Evolutionary conservation across 768 basidiomycete species (phyloP).

Genomic region (Boletales sp.): DNA sequence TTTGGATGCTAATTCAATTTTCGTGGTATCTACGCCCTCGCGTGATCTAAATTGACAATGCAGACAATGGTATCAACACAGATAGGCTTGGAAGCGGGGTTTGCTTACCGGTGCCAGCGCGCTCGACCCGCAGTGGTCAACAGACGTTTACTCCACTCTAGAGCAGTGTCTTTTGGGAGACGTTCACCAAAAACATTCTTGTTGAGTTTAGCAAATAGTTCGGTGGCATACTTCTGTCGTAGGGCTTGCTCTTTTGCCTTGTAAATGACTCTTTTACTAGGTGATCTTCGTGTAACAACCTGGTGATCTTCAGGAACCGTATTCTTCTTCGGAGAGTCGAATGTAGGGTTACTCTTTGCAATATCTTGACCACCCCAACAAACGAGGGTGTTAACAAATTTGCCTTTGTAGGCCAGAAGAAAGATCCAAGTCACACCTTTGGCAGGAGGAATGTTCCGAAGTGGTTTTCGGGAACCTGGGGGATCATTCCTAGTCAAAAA

Average conservation of each 20-base stretch:
- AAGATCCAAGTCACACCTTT: slow-evolving; percentile 1
- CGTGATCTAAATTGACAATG: slow-evolving; percentile 38
- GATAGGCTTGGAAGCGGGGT: neutral
- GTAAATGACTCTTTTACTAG: slow-evolving; percentile 27
- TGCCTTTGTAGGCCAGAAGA: neutral
- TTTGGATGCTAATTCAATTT: slow-evolving; percentile 80
- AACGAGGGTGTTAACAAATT: neutral
- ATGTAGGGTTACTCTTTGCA: slow-evolving; percentile 1
- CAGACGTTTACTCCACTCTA: slow-evolving; percentile 67
- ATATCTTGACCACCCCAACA: slow-evolving; percentile 5
- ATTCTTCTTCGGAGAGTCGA: slow-evolving; percentile 12
- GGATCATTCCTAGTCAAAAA: slow-evolving; percentile 42
- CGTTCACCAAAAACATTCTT: slow-evolving; percentile 48
- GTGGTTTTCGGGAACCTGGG: slow-evolving; percentile 44
- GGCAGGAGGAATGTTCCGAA: slow-evolving; percentile 20
- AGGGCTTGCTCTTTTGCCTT: slow-evolving; percentile 41
- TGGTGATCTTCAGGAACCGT: neutral
- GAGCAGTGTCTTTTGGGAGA: slow-evolving; percentile 50
- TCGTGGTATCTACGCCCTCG: slow-evolving; percentile 54
- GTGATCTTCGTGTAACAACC: slow-evolving; percentile 5
- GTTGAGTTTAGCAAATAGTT: slow-evolving; percentile 63
- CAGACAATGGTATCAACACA: neutral
- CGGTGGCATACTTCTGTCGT: slow-evolving; percentile 50
- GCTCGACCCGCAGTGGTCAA: slow-evolving; percentile 70
- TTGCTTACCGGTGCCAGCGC: slow-evolving; percentile 52